Evolutionary conservation across 2,329 filamentous ascomycete genomes (phyloP), one percentile per base, ranked within the genome.

Genomic region (Aspergillus carbonarius): DNA sequence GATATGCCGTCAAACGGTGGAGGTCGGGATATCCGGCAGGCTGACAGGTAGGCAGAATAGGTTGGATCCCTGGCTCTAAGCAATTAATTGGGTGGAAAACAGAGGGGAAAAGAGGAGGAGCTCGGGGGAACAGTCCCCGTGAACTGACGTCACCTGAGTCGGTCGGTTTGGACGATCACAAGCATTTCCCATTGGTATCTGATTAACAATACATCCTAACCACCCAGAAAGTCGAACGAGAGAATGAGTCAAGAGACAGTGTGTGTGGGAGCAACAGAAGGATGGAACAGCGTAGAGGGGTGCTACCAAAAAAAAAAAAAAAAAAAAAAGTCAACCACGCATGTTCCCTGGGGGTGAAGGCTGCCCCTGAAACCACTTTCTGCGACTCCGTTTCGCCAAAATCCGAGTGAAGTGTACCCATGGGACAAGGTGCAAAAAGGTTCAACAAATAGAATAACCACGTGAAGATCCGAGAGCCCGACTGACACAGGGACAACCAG

Each of bases 1-100:
- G 58, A 60, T 60, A 57, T 50, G 32, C 58, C 58, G 55, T 49
- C 17, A 6, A 42, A n/a, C 35, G 4, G 46, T 5, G 50, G 27
- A 23, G 17, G 12, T 53, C 58, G 58, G 58, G 20, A 46, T 51
- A 47, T 60, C 58, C 58, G 58, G 15, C 30, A 32, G 30, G 30
- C 9, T 9, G 18, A 9, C 35, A 44, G 30, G 46, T 13, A 47
- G 53, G 30, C n/a, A n/a, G n/a, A n/a, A n/a, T n/a, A 17, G 53
- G 35, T 25, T 32, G 44, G 18, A 12, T 23, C 39, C 39, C 20
- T 42, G 18, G 23, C 5, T 9, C 8, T 6, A 39, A 39, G 49
- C 10, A 13, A 32, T 9, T 32, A n/a, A n/a, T n/a, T n/a, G n/a
- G n/a, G n/a, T n/a, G 30, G 30, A 10, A 32, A 23, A 27, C 20